Conservation (phyloP, 331 rosid species). For the Stylosanthes scabra region DNA sequence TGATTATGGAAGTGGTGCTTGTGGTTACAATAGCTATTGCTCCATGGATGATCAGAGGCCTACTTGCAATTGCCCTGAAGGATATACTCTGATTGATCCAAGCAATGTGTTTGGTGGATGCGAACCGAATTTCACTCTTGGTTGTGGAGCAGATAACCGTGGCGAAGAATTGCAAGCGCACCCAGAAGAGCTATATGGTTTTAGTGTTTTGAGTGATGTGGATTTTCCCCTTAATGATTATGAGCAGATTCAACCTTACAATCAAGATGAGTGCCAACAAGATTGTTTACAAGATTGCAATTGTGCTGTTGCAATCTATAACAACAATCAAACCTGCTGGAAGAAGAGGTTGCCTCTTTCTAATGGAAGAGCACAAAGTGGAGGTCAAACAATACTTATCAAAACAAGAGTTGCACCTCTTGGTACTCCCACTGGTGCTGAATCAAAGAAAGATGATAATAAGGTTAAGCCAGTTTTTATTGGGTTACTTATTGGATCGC, state of each 20-base stretch:
- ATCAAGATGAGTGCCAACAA: slow-evolving; percentile 21
- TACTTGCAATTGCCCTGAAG: slow-evolving; percentile 44
- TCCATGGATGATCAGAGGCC: slow-evolving; percentile 39
- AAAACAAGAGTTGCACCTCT: slow-evolving; percentile 17
- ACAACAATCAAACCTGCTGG: slow-evolving; percentile 28
- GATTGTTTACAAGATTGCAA: slow-evolving; percentile 48
- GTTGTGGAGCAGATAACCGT: slow-evolving; percentile 42
- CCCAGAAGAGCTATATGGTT: slow-evolving; percentile 27
- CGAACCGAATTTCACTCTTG: slow-evolving; percentile 38
- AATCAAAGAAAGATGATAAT: background rate
- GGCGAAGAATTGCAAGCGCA: slow-evolving; percentile 7
- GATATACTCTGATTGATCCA: slow-evolving; percentile 48
- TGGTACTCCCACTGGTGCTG: background rate
- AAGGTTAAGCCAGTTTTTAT: background rate
- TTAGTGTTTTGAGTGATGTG: slow-evolving; percentile 1
- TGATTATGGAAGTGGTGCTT: slow-evolving; percentile 44
- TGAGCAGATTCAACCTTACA: slow-evolving; percentile 30
- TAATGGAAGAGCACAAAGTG: slow-evolving; percentile 41
- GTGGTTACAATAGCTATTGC: slow-evolving; percentile 58
- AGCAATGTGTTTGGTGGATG: slow-evolving; percentile 50
- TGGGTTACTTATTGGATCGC: slow-evolving; percentile 32
- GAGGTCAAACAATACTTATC: background rate
- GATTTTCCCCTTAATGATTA: slow-evolving; percentile 44
- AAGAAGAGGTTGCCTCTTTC: slow-evolving; percentile 48
- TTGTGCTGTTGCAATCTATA: slow-evolving; percentile 38